phyloP scores from a whole-genome alignment of 352 stramenopile species.

The Globisporangium echinulatum region DNA sequence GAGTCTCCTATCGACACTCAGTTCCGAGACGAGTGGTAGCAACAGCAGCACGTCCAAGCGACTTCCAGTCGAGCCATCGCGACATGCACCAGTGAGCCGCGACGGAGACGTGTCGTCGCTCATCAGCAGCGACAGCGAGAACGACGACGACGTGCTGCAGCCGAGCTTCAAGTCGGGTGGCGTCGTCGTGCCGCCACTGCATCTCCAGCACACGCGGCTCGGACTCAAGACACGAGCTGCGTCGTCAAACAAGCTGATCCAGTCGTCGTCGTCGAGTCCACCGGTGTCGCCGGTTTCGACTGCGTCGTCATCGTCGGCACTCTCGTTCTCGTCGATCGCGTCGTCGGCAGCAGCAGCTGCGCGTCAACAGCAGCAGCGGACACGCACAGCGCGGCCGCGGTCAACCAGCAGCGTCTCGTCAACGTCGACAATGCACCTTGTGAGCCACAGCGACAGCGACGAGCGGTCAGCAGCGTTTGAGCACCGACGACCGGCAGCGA shows the following conservation, averaged over 20 bases:
- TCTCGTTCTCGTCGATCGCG: slow-evolving; percentile 16
- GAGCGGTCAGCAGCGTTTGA: slow-evolving; percentile 7
- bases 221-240: not conserved
- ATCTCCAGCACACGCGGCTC: slow-evolving; percentile 1
- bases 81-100: slow-evolving; percentile 14
- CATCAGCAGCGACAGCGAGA: slow-evolving; percentile 77
- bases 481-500: not conserved
- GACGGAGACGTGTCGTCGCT: slow-evolving; percentile 65
- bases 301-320: slow-evolving; percentile 28
- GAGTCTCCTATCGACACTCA: slow-evolving; percentile 5
- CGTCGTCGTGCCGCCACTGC: slow-evolving; percentile 4
- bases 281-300: slow-evolving; percentile 43
- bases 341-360: slow-evolving; percentile 1
- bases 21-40: not conserved
- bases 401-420: slow-evolving; percentile 21
- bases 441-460: slow-evolving; percentile 22
- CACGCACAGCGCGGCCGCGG: slow-evolving; percentile 1
- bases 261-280: slow-evolving; percentile 24
- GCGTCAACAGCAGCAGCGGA: not conserved
- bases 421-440: slow-evolving; percentile 22
- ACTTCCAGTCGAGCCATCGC: not conserved
- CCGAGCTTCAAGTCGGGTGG: slow-evolving; percentile 45
- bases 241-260: not conserved
- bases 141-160: slow-evolving; percentile 53
- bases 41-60: not conserved